These are phyloP conservation scores for Amylocarpus encephaloides DNA, from an alignment of 2,329 filamentous ascomycete genomes.

Conservation along the genomic window DNA sequence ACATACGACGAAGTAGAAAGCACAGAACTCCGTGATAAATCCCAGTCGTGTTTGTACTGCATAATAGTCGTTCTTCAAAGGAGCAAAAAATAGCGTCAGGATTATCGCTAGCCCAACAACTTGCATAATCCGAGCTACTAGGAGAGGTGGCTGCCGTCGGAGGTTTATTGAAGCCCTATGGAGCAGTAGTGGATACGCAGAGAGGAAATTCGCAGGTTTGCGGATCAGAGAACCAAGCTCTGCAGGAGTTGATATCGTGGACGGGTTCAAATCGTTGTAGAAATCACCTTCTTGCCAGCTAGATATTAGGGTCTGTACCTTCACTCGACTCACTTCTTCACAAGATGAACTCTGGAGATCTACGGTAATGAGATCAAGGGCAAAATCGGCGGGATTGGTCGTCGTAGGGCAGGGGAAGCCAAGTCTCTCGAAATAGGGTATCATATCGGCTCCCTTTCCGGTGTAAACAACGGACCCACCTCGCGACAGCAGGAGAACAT, in stretches of 20 bases:
- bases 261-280: constrained; percentile 15
- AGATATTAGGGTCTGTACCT: constrained; percentile 55
- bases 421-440: constrained; percentile 53
- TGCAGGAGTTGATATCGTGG: constrained; percentile 52
- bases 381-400: constrained; percentile 73
- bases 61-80: constrained; percentile 61
- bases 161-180: constrained; percentile 64
- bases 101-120: constrained; percentile 58
- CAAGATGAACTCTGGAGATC: constrained; percentile 60
- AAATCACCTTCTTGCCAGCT: constrained; percentile 42
- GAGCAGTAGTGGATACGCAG: constrained; percentile 61
- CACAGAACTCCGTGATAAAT: constrained; percentile 65
- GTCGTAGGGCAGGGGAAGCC: constrained; percentile 61
- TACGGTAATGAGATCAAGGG: constrained; percentile 69
- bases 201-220: constrained; percentile 52
- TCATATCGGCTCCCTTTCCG: constrained; percentile 56
- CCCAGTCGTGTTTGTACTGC: constrained; percentile 68
- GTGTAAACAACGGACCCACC: constrained; percentile 65
- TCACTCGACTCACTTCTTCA: constrained; percentile 56
- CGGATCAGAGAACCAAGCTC: constrained; percentile 64
- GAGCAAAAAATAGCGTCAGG: constrained; percentile 61
- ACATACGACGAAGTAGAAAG: constrained; percentile 56
- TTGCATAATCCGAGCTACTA: constrained; percentile 61
- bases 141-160: constrained; percentile 55
- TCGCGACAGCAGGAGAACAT: constrained; percentile 62